Conservation (phyloP, 768 basidiomycete species). For the Botryobasidium botryosum region DNA sequence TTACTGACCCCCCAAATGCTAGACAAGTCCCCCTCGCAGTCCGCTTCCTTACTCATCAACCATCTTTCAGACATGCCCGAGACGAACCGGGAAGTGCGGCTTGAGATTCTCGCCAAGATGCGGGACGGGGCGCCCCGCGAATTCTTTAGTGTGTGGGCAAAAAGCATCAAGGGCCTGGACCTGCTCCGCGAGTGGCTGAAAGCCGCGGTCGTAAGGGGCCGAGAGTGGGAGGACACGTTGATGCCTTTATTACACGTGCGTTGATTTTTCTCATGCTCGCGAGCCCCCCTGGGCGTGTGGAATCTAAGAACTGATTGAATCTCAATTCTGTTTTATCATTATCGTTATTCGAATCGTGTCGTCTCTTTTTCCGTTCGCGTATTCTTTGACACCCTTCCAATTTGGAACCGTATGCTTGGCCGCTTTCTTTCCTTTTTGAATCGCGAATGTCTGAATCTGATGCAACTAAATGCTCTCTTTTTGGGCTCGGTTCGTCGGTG, state of each 20-base stretch:
- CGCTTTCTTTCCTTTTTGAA: no score
- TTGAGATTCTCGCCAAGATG: constrained; percentile 66
- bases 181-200: constrained; percentile 71
- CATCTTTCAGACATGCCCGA: constrained; percentile 30
- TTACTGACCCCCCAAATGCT: constrained; percentile 32
- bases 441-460: no score
- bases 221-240: constrained; percentile 46
- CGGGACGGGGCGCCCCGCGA: constrained; percentile 73
- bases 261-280: no score
- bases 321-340: neutral
- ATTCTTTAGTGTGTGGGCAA: constrained; percentile 75
- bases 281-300: no score
- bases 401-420: no score
- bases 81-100: constrained; percentile 43
- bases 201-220: constrained; percentile 35
- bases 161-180: constrained; percentile 57
- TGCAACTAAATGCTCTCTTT: no score
- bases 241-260: constrained; percentile 81
- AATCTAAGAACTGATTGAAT: no score
- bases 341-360: neutral
- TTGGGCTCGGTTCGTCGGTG: no score
- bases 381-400: no score
- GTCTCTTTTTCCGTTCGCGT: no score
- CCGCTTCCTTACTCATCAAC: constrained; percentile 39
- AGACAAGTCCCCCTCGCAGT: constrained; percentile 39